A percentile compares a stretch with the other conserved stretches of the same genome.
Evolutionary conservation across 2,329 filamentous ascomycete genomes (phyloP).

Genomic region (Apiospora arundinis): DNA sequence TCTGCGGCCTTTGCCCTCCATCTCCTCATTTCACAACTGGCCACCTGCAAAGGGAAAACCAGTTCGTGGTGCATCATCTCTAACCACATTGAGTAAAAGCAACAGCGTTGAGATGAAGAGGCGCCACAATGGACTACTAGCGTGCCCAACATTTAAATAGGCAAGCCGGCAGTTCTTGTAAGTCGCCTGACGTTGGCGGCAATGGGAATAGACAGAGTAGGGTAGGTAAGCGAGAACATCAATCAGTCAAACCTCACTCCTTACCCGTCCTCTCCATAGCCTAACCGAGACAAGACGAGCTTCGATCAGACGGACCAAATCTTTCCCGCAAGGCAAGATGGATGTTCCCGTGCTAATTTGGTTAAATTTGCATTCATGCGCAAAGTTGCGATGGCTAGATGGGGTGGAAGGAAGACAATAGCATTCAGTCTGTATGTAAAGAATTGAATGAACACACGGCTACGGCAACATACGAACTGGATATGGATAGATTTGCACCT

Average conservation of each 20-base stretch:
- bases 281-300: background rate
- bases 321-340: background rate
- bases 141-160: background rate
- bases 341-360: background rate
- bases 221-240: constrained; percentile 1
- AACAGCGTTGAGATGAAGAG: background rate
- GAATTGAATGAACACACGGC: background rate
- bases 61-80: background rate
- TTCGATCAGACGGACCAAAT: background rate
- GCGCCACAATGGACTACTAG: background rate
- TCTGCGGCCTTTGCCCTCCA: background rate
- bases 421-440: background rate
- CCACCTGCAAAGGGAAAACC: constrained; percentile 5
- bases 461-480: background rate
- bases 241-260: background rate
- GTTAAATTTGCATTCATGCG: background rate
- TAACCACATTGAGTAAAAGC: constrained; percentile 3
- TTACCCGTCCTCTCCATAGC: background rate
- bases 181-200: background rate
- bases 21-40: constrained; percentile 4
- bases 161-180: constrained; percentile 6
- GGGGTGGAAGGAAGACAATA: background rate
- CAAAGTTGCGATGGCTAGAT: background rate
- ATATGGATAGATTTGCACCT: constrained; percentile 1
- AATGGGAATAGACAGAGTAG: background rate